Percentiles rank a stretch among this genome's conserved stretches.
Conservation (phyloP, 768 basidiomycete species). For the Panaeolus cyanescens region DNA sequence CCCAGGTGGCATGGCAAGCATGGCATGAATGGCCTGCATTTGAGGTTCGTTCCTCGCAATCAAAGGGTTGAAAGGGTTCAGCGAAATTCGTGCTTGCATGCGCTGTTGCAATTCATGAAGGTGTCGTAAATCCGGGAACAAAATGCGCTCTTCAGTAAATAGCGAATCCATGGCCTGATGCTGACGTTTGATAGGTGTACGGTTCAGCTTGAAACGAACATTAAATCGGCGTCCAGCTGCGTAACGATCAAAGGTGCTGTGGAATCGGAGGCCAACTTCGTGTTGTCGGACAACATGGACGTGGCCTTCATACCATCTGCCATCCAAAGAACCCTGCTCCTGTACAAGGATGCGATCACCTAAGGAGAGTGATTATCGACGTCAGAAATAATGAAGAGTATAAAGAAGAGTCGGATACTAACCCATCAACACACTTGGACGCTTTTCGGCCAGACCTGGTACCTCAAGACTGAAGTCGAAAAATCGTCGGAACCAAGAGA, state of each 20-base stretch:
- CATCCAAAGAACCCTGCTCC: slow-evolving; percentile 34
- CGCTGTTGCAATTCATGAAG: slow-evolving; percentile 2
- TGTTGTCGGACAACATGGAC: slow-evolving; percentile 52
- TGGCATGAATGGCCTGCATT: slow-evolving; percentile 49
- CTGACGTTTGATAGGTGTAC: slow-evolving; percentile 56
- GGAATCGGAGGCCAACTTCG: slow-evolving; percentile 55
- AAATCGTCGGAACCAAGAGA: neutral
- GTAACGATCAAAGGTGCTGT: slow-evolving; percentile 43
- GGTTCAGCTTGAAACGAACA: slow-evolving; percentile 59
- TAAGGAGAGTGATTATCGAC: slow-evolving; percentile 24
- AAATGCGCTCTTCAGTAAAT: slow-evolving; percentile 44
- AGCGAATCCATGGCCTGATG: slow-evolving; percentile 56
- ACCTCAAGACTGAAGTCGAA: slow-evolving; percentile 21
- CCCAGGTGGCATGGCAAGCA: slow-evolving; percentile 44
- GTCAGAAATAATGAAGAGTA: too few relatives aligned
- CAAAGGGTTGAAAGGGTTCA: slow-evolving; percentile 40
- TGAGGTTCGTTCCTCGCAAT: slow-evolving; percentile 48
- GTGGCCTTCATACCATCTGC: slow-evolving; percentile 59
- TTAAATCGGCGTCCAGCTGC: slow-evolving; percentile 39
- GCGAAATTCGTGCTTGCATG: neutral
- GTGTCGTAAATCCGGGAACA: slow-evolving; percentile 47
- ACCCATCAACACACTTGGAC: slow-evolving; percentile 60
- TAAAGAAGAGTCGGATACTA: slow-evolving; percentile 15
- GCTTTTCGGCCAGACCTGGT: slow-evolving; percentile 61
- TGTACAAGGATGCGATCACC: slow-evolving; percentile 60